Percentiles rank a stretch among this genome's conserved stretches.
phyloP scores from a whole-genome alignment of 768 basidiomycete genomes.

The Kondoa subrosea region DNA sequence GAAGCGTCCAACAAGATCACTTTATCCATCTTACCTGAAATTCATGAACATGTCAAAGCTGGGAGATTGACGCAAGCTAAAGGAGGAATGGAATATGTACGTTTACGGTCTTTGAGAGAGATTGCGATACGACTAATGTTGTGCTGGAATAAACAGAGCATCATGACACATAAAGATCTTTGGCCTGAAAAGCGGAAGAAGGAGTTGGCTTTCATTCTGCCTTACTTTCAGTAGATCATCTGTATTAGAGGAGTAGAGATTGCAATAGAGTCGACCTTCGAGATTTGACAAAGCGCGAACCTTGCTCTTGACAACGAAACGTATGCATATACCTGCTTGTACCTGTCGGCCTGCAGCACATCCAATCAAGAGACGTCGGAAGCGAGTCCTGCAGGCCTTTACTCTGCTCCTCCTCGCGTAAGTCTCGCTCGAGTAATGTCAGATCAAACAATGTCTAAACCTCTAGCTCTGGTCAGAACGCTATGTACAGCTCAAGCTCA shows the following conservation, averaged over 20 bases:
- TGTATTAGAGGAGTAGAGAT: too few relatives aligned
- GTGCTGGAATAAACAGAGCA: too few relatives aligned
- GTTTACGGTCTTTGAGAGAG: too few relatives aligned
- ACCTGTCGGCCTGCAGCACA: background rate
- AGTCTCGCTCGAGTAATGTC: background rate
- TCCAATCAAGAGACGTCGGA: background rate
- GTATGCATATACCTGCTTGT: background rate
- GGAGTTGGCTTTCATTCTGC: constrained; percentile 33
- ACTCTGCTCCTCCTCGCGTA: background rate
- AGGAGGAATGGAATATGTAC: constrained; percentile 32
- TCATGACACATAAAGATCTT: constrained; percentile 30
- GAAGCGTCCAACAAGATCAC: constrained; percentile 54
- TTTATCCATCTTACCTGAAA: constrained; percentile 30
- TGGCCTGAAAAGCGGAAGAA: constrained; percentile 31
- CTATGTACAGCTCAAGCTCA: background rate
- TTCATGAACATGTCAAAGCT: constrained; percentile 9
- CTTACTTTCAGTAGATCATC: too few relatives aligned
- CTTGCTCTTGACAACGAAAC: too few relatives aligned
- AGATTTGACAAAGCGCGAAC: too few relatives aligned
- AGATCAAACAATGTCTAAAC: background rate
- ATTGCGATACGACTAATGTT: too few relatives aligned
- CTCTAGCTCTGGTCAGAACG: background rate
- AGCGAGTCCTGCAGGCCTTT: background rate
- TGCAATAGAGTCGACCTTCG: too few relatives aligned
- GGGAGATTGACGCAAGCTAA: constrained; percentile 28